Base-by-base conservation (phyloP, 2,329 filamentous ascomycete genomes). In the Pseudocercospora fijiensis region DNA sequence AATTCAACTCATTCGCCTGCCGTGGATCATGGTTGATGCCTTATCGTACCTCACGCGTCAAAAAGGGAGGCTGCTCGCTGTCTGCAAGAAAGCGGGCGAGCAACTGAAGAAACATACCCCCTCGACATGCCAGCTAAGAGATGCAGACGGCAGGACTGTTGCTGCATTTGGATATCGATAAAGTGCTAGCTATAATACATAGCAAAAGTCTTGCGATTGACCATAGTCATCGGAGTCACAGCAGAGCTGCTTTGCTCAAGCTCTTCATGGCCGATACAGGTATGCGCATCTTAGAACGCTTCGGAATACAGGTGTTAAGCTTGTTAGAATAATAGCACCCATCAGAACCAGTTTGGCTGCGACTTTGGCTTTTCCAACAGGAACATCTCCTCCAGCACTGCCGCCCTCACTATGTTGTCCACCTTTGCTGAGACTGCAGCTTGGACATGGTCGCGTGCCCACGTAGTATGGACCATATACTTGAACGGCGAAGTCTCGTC, bases 321-420 rank as follows among this genome's bases (percentile, higher is more conserved):
- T 41, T 41, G 16, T 41, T 37, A 11, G n/a, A n/a, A n/a, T n/a
- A n/a, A n/a, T 16, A 37, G 33, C 33, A 41, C 16, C 5, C 37
- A 18, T 26, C 16, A 49, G 20, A 16, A 26, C 20, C 20, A 49
- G 9, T 49, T 18, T 49, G 37, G 37, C 37, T 49, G 45, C 10
- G 45, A n/a, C 24, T 49, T 49, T 1, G 45, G 45, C 45, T 49
- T 49, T n/a, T 49, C 45, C 24, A 49, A 26, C 13, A 49, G 20
- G 45, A 49, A 49, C 45, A 49, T 49, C 45, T 49, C 45, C 45
- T 49, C 45, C 9, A 49, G 45, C 45, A 49, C 45, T 49, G 45
- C 45, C 24, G 45, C 45, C 18, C 24, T 49, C 45, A 49, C 45
- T 22, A 49, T 49, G 45, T 24, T 49, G 45, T 49, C 45, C 24